phyloP scores from a whole-genome alignment of 2,329 filamentous ascomycete genomes.

The Colletotrichum musae region DNA sequence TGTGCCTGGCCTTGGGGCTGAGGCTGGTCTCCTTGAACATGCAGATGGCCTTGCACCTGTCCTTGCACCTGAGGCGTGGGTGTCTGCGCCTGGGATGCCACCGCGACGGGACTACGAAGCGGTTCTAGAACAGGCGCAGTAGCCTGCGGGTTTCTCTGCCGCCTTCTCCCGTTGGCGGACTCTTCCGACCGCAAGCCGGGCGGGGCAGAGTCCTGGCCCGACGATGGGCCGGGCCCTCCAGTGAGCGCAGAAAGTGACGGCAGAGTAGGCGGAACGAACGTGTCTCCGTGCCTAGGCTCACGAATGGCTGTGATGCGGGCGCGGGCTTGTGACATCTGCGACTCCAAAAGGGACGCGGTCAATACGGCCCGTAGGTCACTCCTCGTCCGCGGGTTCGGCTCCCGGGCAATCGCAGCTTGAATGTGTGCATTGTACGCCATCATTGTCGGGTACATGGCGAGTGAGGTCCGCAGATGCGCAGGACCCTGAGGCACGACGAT shows the following conservation, averaged over 20 bases:
- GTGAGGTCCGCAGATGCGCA: slow-evolving; percentile 59
- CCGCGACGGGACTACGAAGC: slow-evolving; percentile 3
- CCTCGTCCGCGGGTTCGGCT: slow-evolving; percentile 62
- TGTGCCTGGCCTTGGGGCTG: slow-evolving; percentile 8
- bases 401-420: slow-evolving; percentile 65
- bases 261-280: slow-evolving; percentile 19
- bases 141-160: slow-evolving; percentile 12
- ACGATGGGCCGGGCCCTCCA: neutral
- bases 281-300: slow-evolving; percentile 39
- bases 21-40: slow-evolving; percentile 28
- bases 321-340: slow-evolving; percentile 60
- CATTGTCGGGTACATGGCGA: slow-evolving; percentile 64
- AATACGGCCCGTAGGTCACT: slow-evolving; percentile 66
- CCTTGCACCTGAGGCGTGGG: slow-evolving; percentile 28
- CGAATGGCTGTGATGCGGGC: slow-evolving; percentile 46
- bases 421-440: slow-evolving; percentile 64
- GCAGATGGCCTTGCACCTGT: slow-evolving; percentile 33
- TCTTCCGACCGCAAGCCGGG: neutral
- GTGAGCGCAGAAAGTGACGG: slow-evolving; percentile 16
- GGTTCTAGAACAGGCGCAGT: neutral
- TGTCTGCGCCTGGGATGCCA: neutral
- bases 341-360: slow-evolving; percentile 59
- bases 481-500: slow-evolving; percentile 65
- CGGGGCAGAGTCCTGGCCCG: neutral
- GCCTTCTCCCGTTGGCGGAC: neutral